Evolutionary conservation across 2,329 filamentous ascomycete genomes (phyloP).

Genomic region (Trichoderma lentiforme): DNA sequence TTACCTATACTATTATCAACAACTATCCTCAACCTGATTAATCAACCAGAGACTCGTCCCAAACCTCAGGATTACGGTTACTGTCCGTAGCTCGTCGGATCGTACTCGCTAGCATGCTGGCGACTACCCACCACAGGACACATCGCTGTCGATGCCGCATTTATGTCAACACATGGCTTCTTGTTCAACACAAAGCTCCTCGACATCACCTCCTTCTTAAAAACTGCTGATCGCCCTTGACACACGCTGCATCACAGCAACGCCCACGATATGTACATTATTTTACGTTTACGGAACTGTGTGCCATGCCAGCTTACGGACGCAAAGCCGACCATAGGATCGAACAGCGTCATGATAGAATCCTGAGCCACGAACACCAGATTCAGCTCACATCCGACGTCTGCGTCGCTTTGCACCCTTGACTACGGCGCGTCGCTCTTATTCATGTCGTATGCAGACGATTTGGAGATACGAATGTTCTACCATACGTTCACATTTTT

Average conservation of each 20-base stretch:
- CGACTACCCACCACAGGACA: slow-evolving; percentile 22
- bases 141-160: not conserved
- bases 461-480: slow-evolving; percentile 54
- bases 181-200: not conserved
- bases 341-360: slow-evolving; percentile 21
- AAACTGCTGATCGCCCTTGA: not conserved
- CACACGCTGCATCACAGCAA: not conserved
- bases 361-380: slow-evolving; percentile 34
- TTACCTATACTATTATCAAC: slow-evolving; percentile 42
- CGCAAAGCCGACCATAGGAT: not conserved
- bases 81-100: slow-evolving; percentile 50
- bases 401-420: slow-evolving; percentile 35
- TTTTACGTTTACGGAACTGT: not conserved
- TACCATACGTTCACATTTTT: slow-evolving; percentile 60
- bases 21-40: slow-evolving; percentile 60
- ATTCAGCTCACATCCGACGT: slow-evolving; percentile 34
- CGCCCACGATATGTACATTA: not conserved
- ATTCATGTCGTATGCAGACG: slow-evolving; percentile 44
- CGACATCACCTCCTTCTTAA: not conserved
- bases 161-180: not conserved
- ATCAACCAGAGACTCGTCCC: slow-evolving; percentile 55
- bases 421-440: not conserved
- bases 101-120: slow-evolving; percentile 59
- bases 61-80: slow-evolving; percentile 59
- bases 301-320: not conserved